These are phyloP conservation scores for Mycosphaerelloides madeirae DNA, from an alignment of 2,329 filamentous ascomycete species.

Conservation along the genomic window DNA sequence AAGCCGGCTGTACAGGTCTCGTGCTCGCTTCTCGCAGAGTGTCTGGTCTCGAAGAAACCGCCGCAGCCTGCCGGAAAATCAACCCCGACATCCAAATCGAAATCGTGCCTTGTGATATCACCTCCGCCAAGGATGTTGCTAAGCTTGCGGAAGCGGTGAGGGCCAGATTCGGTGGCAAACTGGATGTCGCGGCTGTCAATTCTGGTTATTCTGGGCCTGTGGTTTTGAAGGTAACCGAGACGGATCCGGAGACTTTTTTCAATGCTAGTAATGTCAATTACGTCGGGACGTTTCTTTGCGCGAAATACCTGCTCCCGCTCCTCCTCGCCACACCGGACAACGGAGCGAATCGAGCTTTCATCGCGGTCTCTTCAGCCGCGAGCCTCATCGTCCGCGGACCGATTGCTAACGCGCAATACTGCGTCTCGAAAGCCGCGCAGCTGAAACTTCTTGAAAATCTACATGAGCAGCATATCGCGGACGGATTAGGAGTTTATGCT, in stretches of 20 bases:
- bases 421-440: constrained; percentile 36
- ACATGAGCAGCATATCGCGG: constrained; percentile 31
- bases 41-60: constrained; percentile 28
- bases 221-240: constrained; percentile 18
- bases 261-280: constrained; percentile 27
- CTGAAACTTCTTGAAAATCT: constrained; percentile 37
- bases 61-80: constrained; percentile 24
- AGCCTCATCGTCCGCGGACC: constrained; percentile 33
- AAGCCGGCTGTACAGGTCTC: constrained; percentile 31
- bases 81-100: constrained; percentile 25
- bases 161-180: constrained; percentile 15
- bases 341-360: constrained; percentile 28
- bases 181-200: constrained; percentile 27
- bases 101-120: constrained; percentile 26
- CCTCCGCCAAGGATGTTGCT: constrained; percentile 14
- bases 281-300: constrained; percentile 25
- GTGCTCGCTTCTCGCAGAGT: constrained; percentile 33
- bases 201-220: constrained; percentile 24
- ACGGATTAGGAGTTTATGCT: constrained; percentile 28
- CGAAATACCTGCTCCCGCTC: constrained; percentile 28
- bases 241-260: constrained; percentile 20
- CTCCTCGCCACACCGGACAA: constrained; percentile 10
- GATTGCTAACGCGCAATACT: constrained; percentile 39
- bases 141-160: constrained; percentile 15
- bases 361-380: constrained; percentile 33